These are phyloP conservation scores for Fusarium haematococcum DNA, from an alignment of 2,329 filamentous ascomycete species.

Conservation along the genomic window DNA sequence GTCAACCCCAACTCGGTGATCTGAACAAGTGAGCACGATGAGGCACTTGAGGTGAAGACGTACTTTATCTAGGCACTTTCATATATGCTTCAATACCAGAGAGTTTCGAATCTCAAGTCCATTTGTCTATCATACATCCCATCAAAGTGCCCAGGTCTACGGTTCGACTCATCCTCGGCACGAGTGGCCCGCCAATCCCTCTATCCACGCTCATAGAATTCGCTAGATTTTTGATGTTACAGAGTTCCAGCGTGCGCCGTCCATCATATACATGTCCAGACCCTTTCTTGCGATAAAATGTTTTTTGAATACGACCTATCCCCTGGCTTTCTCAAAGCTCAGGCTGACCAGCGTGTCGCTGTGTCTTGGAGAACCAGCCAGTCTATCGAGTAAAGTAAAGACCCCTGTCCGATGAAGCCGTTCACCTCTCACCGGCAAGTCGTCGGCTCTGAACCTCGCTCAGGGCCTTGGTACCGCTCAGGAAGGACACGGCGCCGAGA, in stretches of 20 bases:
- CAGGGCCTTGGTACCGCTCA: conserved; percentile 90
- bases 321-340: neutral
- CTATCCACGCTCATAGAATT: conserved; percentile 5
- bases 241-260: conserved; percentile 2
- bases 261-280: conserved; percentile 9
- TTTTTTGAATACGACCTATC: conserved; percentile 4
- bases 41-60: neutral
- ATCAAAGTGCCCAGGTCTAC: conserved; percentile 10
- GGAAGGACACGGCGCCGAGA: conserved; percentile 77
- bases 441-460: conserved; percentile 93
- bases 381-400: conserved; percentile 19
- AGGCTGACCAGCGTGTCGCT: neutral
- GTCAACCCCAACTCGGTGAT: neutral
- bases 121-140: conserved; percentile 27
- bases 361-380: neutral
- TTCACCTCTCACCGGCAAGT: conserved; percentile 76
- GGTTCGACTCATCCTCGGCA: neutral
- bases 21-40: neutral
- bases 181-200: neutral
- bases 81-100: neutral
- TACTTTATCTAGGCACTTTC: neutral
- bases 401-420: neutral
- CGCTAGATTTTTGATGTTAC: conserved; percentile 9
- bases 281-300: neutral
- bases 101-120: neutral